phyloP scores from a whole-genome alignment of 2,329 filamentous ascomycete genomes.

The Alternaria brassicae region DNA sequence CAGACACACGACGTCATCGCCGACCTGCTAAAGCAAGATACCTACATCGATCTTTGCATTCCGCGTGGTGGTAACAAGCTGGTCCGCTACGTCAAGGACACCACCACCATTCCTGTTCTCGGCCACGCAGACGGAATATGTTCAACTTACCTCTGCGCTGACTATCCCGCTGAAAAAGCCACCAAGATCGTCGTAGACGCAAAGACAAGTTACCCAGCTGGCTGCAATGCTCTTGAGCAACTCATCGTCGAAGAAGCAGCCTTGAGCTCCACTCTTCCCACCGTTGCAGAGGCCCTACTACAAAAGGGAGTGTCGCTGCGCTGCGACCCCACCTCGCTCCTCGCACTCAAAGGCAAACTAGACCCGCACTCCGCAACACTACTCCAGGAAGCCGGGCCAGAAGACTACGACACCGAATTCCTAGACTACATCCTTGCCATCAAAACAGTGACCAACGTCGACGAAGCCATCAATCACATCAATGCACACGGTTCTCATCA shows the following conservation, averaged over 20 bases:
- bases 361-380: slow-evolving; percentile 51
- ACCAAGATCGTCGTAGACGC: slow-evolving; percentile 83
- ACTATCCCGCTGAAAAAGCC: slow-evolving; percentile 76
- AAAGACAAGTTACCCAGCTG: slow-evolving; percentile 93
- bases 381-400: slow-evolving; percentile 70
- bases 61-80: slow-evolving; percentile 90
- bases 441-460: slow-evolving; percentile 71
- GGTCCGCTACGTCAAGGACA: slow-evolving; percentile 86
- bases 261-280: slow-evolving; percentile 71
- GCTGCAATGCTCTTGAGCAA: slow-evolving; percentile 94
- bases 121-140: slow-evolving; percentile 96
- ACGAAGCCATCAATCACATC: slow-evolving; percentile 84
- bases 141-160: slow-evolving; percentile 80
- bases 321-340: slow-evolving; percentile 75
- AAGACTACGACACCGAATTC: slow-evolving; percentile 89
- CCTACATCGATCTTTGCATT: slow-evolving; percentile 92
- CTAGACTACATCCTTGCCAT: slow-evolving; percentile 83
- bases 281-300: slow-evolving; percentile 75
- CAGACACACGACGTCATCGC: slow-evolving; percentile 90
- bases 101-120: slow-evolving; percentile 92
- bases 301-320: slow-evolving; percentile 80
- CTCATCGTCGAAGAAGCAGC: slow-evolving; percentile 81
- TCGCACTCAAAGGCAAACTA: slow-evolving; percentile 63
- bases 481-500: slow-evolving; percentile 92
- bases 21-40: slow-evolving; percentile 83